phyloP scores from a whole-genome alignment of 2,329 filamentous ascomycete genomes.

The Stylonectria norvegica region DNA sequence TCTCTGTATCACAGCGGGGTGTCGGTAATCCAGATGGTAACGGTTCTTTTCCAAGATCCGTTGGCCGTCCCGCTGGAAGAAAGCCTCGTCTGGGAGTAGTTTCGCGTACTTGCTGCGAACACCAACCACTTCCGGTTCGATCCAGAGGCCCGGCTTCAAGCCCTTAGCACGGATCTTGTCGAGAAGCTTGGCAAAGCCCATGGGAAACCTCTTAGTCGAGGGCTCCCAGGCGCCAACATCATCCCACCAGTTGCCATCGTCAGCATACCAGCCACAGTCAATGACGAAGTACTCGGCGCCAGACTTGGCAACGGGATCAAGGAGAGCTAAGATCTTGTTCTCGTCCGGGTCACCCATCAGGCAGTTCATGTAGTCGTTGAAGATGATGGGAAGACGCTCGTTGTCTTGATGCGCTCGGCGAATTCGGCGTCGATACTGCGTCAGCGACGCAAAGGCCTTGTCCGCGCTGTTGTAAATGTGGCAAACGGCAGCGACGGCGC shows the following conservation, averaged over 20 bases:
- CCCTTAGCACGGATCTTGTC: conserved; percentile 24
- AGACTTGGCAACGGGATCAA: conserved; percentile 27
- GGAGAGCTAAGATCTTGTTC: conserved; percentile 28
- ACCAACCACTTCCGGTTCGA: conserved; percentile 36
- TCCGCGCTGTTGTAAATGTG: conserved; percentile 21
- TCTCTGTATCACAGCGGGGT: conserved; percentile 19
- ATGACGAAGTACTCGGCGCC: conserved; percentile 38
- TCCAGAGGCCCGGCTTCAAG: conserved; percentile 31
- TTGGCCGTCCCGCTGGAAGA: conserved; percentile 31
- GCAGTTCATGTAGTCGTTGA: conserved; percentile 41
- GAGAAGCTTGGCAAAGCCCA: conserved; percentile 27
- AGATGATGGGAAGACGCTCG: conserved; percentile 29
- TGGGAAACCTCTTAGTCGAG: conserved; percentile 30
- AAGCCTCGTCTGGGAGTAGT: conserved; percentile 29
- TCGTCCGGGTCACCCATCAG: conserved; percentile 37
- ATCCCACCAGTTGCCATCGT: conserved; percentile 36
- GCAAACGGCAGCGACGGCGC: conserved; percentile 23
- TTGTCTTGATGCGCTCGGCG: conserved; percentile 30
- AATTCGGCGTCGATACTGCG: conserved; percentile 29
- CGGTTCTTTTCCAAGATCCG: conserved; percentile 31
- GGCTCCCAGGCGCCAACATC: conserved; percentile 35
- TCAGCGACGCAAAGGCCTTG: conserved; percentile 27
- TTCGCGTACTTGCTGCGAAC: conserved; percentile 25
- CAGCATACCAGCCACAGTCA: conserved; percentile 36
- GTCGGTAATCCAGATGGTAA: conserved; percentile 34